Evolutionary conservation across 306 rosid genomes (phyloP).

Genomic region (Acacia crassicarpa): DNA sequence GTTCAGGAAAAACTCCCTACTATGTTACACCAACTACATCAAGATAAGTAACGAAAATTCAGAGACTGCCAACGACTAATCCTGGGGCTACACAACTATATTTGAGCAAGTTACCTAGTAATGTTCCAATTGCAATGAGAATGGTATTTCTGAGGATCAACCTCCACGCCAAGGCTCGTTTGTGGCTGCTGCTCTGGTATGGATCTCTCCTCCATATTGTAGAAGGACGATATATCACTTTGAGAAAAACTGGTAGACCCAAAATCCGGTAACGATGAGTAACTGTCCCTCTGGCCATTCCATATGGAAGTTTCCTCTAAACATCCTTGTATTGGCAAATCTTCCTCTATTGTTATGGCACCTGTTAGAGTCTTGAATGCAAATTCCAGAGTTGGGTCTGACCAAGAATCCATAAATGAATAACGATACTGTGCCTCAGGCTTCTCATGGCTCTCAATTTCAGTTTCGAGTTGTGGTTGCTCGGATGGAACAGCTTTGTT

Average conservation of each 20-base stretch:
- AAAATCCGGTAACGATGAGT: neutral
- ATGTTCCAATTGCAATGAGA: slow-evolving; percentile 40
- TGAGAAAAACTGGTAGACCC: neutral
- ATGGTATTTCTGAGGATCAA: slow-evolving; percentile 43
- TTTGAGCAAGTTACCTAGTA: slow-evolving; percentile 45
- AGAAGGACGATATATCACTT: slow-evolving; percentile 49
- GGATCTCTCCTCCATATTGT: slow-evolving; percentile 46
- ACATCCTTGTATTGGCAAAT: slow-evolving; percentile 44
- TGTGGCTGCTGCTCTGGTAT: slow-evolving; percentile 37
- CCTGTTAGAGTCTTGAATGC: slow-evolving; percentile 81
- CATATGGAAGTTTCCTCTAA: slow-evolving; percentile 32
- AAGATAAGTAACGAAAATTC: neutral
- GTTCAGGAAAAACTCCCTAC: neutral
- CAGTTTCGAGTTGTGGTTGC: slow-evolving; percentile 38
- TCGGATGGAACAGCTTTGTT: slow-evolving; percentile 30
- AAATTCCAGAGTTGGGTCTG: slow-evolving; percentile 78
- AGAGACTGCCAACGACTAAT: neutral
- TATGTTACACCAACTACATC: slow-evolving; percentile 19
- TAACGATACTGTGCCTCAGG: slow-evolving; percentile 38
- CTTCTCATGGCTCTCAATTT: slow-evolving; percentile 18
- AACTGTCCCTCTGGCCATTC: neutral
- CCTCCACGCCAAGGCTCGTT: slow-evolving; percentile 36
- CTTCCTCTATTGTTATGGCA: slow-evolving; percentile 59
- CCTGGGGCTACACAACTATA: slow-evolving; percentile 4
- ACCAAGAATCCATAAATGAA: slow-evolving; percentile 64